These are phyloP conservation scores for Parathielavia hyrcaniae DNA, from an alignment of 495 filamentous ascomycete species.

Conservation along the genomic window DNA sequence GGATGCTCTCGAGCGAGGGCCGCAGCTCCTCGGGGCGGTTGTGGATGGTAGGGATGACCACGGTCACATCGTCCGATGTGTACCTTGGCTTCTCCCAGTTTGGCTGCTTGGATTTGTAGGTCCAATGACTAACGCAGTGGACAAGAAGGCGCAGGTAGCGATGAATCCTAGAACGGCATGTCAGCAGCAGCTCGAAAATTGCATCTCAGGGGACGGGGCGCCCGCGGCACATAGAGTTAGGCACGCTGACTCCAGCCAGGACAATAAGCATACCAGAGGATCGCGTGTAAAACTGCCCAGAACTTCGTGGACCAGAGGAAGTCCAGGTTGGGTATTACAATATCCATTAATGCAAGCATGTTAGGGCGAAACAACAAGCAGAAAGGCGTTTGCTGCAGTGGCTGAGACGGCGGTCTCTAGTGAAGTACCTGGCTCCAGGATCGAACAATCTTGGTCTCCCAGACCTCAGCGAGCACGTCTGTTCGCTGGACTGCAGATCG, in stretches of 20 bases:
- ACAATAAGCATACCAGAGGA: conserved; percentile 40
- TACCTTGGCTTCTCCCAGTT: conserved; percentile 42
- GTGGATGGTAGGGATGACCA: conserved; percentile 53
- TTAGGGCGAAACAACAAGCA: conserved; percentile 18
- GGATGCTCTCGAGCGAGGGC: conserved; percentile 48
- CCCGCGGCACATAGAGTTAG: not conserved
- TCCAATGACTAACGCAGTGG: conserved; percentile 48
- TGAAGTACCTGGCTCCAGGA: not conserved
- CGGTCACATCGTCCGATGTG: conserved; percentile 48
- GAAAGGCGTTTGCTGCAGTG: not conserved
- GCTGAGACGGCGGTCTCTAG: not conserved
- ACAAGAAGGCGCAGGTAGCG: conserved; percentile 50
- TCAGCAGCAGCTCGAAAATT: conserved; percentile 15
- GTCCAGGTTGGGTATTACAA: conserved; percentile 34
- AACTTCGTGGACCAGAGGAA: conserved; percentile 36
- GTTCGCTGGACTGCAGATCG: conserved; percentile 8
- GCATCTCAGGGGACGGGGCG: not conserved
- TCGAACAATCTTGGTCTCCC: not conserved
- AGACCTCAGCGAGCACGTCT: conserved; percentile 3
- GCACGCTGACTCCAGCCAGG: not conserved
- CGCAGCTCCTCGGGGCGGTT: conserved; percentile 49
- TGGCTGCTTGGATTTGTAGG: conserved; percentile 42
- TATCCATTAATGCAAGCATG: conserved; percentile 32
- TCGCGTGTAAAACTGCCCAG: conserved; percentile 35
- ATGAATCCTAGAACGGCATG: conserved; percentile 34